A percentile compares a stretch with the other conserved stretches of the same genome.
These are phyloP conservation scores for Endothia cerciana DNA, from an alignment of 2,329 filamentous ascomycete species.

Conservation along the genomic window DNA sequence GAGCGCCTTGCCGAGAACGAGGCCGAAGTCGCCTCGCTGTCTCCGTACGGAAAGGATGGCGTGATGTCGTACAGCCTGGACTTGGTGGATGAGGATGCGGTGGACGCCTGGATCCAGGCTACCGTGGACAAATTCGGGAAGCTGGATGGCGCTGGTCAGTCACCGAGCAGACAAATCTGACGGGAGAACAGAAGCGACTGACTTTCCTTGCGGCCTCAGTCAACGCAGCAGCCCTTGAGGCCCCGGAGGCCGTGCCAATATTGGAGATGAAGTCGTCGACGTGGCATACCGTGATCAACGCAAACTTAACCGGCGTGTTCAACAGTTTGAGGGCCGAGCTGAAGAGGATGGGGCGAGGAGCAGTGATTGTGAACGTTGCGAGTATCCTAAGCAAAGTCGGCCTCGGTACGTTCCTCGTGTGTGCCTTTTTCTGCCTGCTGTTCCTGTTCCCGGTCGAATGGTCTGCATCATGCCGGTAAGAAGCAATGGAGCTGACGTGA, in stretches of 20 bases:
- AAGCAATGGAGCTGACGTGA: not conserved
- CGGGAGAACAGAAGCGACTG: not conserved
- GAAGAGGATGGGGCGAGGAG: slow-evolving; percentile 2
- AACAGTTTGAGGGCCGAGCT: not conserved
- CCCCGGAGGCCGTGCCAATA: slow-evolving; percentile 1
- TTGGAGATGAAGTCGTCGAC: not conserved
- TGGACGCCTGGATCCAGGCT: slow-evolving; percentile 6
- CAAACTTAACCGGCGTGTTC: not conserved
- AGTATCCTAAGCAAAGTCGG: slow-evolving; percentile 1
- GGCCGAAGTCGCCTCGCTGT: not conserved
- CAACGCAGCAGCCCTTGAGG: slow-evolving; percentile 3
- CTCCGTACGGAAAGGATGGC: not conserved
- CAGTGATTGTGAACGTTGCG: not conserved
- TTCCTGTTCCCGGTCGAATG: not conserved
- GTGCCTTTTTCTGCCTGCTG: not conserved
- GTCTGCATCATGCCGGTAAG: not conserved
- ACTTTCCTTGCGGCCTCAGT: not conserved
- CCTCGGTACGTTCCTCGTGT: not conserved
- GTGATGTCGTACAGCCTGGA: not conserved
- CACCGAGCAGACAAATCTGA: not conserved
- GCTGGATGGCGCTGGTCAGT: slow-evolving; percentile 2
- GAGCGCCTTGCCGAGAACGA: not conserved
- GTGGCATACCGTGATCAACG: slow-evolving; percentile 2
- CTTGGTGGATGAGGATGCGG: slow-evolving; percentile 2
- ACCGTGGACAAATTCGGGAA: slow-evolving; percentile 1